Evolutionary conservation across 139 green algal genomes (phyloP).

Genomic region (Ulvella scutata): DNA sequence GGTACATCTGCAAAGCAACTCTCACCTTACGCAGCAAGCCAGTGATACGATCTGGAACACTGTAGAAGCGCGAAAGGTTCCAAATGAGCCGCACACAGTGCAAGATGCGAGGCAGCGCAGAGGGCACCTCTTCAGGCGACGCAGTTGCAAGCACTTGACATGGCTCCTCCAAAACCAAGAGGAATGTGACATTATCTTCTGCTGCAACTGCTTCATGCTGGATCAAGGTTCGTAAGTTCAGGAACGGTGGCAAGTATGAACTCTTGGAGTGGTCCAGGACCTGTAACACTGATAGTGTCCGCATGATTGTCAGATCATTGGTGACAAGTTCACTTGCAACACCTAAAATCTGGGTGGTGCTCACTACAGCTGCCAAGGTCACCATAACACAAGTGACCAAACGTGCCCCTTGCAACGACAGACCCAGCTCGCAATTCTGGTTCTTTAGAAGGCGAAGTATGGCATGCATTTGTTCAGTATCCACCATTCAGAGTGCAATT

Average conservation of each 20-base stretch:
- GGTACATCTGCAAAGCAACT: too few relatives aligned
- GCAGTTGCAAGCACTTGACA: conserved; percentile 34
- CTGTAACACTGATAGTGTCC: conserved; percentile 10
- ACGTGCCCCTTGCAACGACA: too few relatives aligned
- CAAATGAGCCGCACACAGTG: conserved; percentile 72
- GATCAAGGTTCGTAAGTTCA: conserved; percentile 53
- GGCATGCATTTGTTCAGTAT: too few relatives aligned
- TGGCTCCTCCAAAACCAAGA: conserved; percentile 54
- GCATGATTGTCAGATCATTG: too few relatives aligned
- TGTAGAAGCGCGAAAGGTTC: conserved; percentile 68
- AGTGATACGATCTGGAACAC: conserved; percentile 62
- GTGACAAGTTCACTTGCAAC: too few relatives aligned
- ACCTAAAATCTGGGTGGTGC: too few relatives aligned
- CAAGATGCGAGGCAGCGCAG: conserved; percentile 53
- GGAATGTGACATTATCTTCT: conserved; percentile 70
- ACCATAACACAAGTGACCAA: too few relatives aligned
- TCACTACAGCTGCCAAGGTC: too few relatives aligned
- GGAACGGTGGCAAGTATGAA: conserved; percentile 60
- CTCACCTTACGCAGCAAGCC: conserved; percentile 61
- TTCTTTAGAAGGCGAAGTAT: too few relatives aligned
- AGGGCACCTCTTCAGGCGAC: conserved; percentile 35
- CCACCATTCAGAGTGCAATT: too few relatives aligned
- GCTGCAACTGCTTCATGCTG: conserved; percentile 54
- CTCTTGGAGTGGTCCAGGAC: conserved; percentile 52
- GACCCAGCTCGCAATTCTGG: too few relatives aligned